Evolutionary conservation across 2,329 filamentous ascomycete genomes (phyloP).

Genomic region (Ceratocystis eucalypticola): DNA sequence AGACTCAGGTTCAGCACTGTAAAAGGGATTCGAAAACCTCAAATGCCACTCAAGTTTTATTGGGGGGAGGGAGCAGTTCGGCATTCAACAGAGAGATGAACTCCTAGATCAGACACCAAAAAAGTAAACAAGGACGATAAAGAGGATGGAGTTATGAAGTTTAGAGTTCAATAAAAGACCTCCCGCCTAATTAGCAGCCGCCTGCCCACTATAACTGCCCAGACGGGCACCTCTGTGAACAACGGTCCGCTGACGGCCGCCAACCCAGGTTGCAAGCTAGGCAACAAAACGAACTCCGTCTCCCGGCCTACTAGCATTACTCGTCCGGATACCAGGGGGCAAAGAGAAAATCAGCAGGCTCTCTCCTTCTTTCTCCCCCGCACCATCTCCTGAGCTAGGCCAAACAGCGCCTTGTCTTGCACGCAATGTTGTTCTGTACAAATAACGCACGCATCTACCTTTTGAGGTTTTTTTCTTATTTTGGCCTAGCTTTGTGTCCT

Average conservation of each 20-base stretch:
- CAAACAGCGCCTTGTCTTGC: neutral
- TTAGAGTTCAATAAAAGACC: neutral
- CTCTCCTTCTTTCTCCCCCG: neutral
- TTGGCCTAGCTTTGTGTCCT: neutral
- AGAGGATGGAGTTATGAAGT: neutral
- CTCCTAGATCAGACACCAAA: neutral
- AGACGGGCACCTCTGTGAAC: too few relatives aligned
- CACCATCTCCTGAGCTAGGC: neutral
- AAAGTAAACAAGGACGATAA: neutral
- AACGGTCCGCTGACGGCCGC: too few relatives aligned
- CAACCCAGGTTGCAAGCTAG: neutral
- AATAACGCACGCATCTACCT: neutral
- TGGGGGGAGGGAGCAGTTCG: neutral
- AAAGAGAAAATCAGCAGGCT: neutral
- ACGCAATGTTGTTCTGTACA: neutral
- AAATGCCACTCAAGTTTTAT: neutral
- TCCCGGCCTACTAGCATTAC: neutral
- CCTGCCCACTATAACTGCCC: too few relatives aligned
- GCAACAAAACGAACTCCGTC: neutral
- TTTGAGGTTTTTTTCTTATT: neutral
- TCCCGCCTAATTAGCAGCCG: neutral
- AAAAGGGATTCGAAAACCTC: neutral
- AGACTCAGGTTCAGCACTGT: neutral
- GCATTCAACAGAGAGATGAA: too few relatives aligned
- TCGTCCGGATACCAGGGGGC: neutral